These are phyloP conservation scores for Pythium phragmiticola DNA, from an alignment of 352 stramenopile genomes.

Conservation along the genomic window DNA sequence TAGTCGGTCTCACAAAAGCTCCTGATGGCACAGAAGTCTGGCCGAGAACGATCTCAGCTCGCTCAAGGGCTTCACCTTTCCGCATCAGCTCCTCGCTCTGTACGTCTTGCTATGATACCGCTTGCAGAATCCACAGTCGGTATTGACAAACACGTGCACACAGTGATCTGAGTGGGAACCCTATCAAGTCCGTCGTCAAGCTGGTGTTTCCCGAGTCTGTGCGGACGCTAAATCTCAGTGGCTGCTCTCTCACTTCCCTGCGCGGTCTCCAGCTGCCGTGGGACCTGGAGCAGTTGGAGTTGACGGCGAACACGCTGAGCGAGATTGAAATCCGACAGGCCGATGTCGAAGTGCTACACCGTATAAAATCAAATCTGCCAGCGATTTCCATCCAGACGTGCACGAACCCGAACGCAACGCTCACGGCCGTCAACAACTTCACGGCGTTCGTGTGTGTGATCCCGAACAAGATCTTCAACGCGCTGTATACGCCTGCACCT, in stretches of 20 bases:
- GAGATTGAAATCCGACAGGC: conserved; percentile 18
- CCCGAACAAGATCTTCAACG: conserved; percentile 15
- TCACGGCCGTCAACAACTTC: neutral
- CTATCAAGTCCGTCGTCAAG: neutral
- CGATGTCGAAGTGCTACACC: conserved; percentile 9
- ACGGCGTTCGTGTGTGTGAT: conserved; percentile 16
- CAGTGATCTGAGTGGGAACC: conserved; percentile 19
- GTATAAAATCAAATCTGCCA: neutral
- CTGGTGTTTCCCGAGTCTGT: conserved; percentile 1
- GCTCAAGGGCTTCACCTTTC: conserved; percentile 13
- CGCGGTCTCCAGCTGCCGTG: conserved; percentile 2
- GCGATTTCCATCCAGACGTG: conserved; percentile 1
- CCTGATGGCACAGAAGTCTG: neutral
- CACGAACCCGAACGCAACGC: conserved; percentile 6
- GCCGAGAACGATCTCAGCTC: conserved; percentile 3
- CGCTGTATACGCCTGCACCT: conserved; percentile 5
- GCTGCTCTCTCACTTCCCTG: conserved; percentile 4
- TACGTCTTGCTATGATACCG: neutral
- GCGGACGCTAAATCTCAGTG: conserved; percentile 11
- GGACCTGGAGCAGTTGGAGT: conserved; percentile 5
- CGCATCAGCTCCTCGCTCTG: conserved; percentile 16
- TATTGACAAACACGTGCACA: neutral
- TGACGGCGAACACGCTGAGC: conserved; percentile 6
- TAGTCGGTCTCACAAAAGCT: neutral
- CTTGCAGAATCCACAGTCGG: too few species aligned